Percentiles rank a stretch among this genome's conserved stretches.
Evolutionary conservation across 495 filamentous ascomycete genomes (phyloP).

Genomic region (Aspergillus baeticus): DNA sequence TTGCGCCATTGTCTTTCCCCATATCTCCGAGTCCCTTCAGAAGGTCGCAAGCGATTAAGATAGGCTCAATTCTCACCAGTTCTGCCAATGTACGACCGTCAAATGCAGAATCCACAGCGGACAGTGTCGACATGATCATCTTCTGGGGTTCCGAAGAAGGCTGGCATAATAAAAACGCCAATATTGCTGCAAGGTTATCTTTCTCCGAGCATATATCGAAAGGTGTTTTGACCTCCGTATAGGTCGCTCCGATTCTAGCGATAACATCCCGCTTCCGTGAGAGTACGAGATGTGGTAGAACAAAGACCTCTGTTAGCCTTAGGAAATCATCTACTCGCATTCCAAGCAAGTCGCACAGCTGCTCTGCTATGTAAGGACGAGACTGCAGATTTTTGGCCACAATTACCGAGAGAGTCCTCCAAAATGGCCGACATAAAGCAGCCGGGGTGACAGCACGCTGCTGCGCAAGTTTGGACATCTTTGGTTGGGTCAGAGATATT

Average conservation of each 20-base stretch:
- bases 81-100: conserved; percentile 61
- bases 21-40: conserved; percentile 76
- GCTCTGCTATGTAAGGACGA: conserved; percentile 76
- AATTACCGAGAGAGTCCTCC: conserved; percentile 74
- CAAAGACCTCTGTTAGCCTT: conserved; percentile 72
- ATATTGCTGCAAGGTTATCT: conserved; percentile 72
- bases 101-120: conserved; percentile 66
- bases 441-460: conserved; percentile 55
- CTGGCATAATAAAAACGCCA: conserved; percentile 77
- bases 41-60: conserved; percentile 74
- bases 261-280: conserved; percentile 75
- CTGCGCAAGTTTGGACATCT: conserved; percentile 65
- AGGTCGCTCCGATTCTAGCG: conserved; percentile 72
- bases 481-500: background rate
- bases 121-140: conserved; percentile 65
- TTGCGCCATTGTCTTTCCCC: conserved; percentile 57
- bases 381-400: conserved; percentile 78
- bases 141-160: conserved; percentile 62
- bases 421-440: conserved; percentile 79
- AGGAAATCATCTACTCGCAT: conserved; percentile 73
- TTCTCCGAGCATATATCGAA: conserved; percentile 60
- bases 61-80: conserved; percentile 72
- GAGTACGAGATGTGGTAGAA: conserved; percentile 82
- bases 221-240: conserved; percentile 56
- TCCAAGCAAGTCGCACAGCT: conserved; percentile 74